Base-by-base conservation (phyloP, 208 protist genomes). In the Kentomonas sorsogonicus region DNA sequence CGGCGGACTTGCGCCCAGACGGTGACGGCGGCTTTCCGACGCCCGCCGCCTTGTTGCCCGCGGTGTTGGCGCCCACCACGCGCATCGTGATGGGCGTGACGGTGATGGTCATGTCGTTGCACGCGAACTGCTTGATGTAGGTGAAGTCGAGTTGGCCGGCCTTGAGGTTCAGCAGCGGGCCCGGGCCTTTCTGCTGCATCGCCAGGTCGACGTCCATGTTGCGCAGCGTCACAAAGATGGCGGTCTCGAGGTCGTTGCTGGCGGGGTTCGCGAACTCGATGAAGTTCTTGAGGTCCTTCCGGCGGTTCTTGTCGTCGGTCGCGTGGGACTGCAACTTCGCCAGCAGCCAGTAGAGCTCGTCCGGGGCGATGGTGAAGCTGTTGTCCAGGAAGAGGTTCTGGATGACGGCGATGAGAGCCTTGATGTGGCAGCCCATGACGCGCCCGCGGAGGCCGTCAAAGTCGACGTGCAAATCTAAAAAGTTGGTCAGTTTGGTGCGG, bases 301-400 rank as follows among this genome's bases (percentile, higher is more conserved):
- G 79, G 40, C 79, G 73, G 60, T 94, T 94, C 59, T 83, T 77
- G 10, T 80, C 79, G 20, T 65, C 72, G 27, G 79, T 65, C 3
- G 75, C 73, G 58, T 91, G 75, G 34, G 81, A 83, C 58, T 90
- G 79, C 51, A 89, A 66, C 60, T 85, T 89, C 7, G 77, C 79
- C 1, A 86, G 71, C 3, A 88, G 83, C 85, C 88, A 94, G 66
- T 89, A 94, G 0, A 94, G 77, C 41, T 94, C 83, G 30, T 89
- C 77, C 0, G 84, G 84, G 20, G 60, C 36, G 53, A 94, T 77
- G 20, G 79, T 75, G 36, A 72, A 69, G 18, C 64, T 69, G 60
- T 78, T 75, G 59, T 79, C 73, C 6, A 83, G 64, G 66, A 94
- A 89, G 18, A 80, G 60, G 72, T 92, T 94, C 26, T 80, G 48